Percentiles rank a stretch among this genome's conserved stretches.
phyloP scores from a whole-genome alignment of 2,329 filamentous ascomycete genomes.

The Emmonsia crescens region DNA sequence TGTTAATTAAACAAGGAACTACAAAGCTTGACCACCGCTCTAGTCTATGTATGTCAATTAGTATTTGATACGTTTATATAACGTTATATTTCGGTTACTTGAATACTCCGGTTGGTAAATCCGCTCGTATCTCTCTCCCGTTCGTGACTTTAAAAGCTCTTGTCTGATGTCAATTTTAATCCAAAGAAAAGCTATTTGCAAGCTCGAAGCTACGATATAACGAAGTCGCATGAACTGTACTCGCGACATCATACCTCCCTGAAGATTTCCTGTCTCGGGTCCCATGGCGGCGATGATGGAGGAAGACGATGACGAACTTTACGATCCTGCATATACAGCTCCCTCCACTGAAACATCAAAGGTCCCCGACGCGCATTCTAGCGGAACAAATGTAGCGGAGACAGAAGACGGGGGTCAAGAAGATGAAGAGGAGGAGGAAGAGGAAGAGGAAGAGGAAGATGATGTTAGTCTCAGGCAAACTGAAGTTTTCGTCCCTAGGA shows the following conservation, averaged over 20 bases:
- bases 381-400: slow-evolving; percentile 15
- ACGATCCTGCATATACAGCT: slow-evolving; percentile 32
- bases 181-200: not conserved
- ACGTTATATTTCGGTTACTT: not conserved
- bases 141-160: not conserved
- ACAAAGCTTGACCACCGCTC: not conserved
- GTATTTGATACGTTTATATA: not conserved
- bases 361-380: slow-evolving; percentile 18
- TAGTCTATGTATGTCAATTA: not conserved
- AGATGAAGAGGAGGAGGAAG: slow-evolving; percentile 30
- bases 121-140: not conserved
- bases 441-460: slow-evolving; percentile 23
- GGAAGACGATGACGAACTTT: slow-evolving; percentile 39
- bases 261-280: not conserved
- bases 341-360: slow-evolving; percentile 22
- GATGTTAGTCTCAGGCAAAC: slow-evolving; percentile 25
- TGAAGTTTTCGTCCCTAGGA: not conserved
- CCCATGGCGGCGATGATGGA: slow-evolving; percentile 26
- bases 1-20: no score
- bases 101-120: not conserved
- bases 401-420: slow-evolving; percentile 23
- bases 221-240: not conserved
- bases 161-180: not conserved
- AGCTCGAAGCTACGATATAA: not conserved
- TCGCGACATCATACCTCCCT: not conserved